Conservation (phyloP, 352 stramenopile genomes). For the Plasmopara viticola region DNA sequence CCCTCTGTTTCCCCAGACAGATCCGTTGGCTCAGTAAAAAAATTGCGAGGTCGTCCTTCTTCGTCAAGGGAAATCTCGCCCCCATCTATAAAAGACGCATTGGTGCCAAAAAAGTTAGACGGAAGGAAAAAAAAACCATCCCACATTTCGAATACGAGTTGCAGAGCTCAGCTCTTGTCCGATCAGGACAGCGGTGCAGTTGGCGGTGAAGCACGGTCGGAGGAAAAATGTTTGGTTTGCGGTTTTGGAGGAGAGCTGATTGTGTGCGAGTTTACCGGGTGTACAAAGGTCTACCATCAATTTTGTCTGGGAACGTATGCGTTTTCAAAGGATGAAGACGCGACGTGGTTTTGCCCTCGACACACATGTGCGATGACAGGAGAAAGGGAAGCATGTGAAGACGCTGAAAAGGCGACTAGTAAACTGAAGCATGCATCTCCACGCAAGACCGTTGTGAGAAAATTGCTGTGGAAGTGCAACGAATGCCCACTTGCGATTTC, state of each 20-base stretch:
- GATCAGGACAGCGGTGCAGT: slow-evolving; percentile 29
- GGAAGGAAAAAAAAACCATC: slow-evolving; percentile 34
- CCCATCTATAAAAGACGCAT: slow-evolving; percentile 20
- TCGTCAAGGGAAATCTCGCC: slow-evolving; percentile 43
- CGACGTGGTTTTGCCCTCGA: slow-evolving; percentile 75
- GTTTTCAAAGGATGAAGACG: slow-evolving; percentile 74
- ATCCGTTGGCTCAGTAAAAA: slow-evolving; percentile 32
- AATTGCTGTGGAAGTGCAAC: slow-evolving; percentile 78
- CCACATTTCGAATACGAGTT: slow-evolving; percentile 34
- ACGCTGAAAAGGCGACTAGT: slow-evolving; percentile 24
- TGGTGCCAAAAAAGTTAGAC: slow-evolving; percentile 30
- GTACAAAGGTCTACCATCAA: slow-evolving; percentile 85
- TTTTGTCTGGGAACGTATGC: slow-evolving; percentile 77
- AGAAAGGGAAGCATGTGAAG: slow-evolving; percentile 42
- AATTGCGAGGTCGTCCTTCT: slow-evolving; percentile 32
- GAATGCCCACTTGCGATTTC: slow-evolving; percentile 65
- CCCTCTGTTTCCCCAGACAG: slow-evolving; percentile 38
- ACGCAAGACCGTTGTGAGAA: slow-evolving; percentile 42
- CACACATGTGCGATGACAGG: slow-evolving; percentile 69
- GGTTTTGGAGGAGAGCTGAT: slow-evolving; percentile 76
- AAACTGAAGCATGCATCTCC: slow-evolving; percentile 45
- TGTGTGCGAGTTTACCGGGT: slow-evolving; percentile 74
- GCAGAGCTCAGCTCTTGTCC: slow-evolving; percentile 24
- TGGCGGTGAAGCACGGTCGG: slow-evolving; percentile 45
- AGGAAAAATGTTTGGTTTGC: slow-evolving; percentile 78